Evolutionary conservation across 495 filamentous ascomycete species (phyloP).

Genomic region (Halenospora varia): DNA sequence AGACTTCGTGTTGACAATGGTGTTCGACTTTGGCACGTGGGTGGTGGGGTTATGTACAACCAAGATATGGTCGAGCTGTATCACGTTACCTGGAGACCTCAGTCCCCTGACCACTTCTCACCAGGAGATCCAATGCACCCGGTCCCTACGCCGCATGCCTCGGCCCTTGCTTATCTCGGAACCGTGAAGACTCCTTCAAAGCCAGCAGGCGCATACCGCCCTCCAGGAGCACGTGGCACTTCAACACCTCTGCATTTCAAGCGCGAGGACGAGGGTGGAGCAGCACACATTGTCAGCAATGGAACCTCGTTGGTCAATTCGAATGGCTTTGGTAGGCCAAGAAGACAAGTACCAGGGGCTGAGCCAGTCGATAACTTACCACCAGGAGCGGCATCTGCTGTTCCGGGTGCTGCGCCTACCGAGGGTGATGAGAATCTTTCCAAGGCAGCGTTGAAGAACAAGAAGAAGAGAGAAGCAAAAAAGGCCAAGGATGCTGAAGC

Average conservation of each 20-base stretch:
- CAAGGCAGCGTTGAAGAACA: conserved; percentile 91
- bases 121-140: conserved; percentile 71
- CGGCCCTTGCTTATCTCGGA: conserved; percentile 76
- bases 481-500: conserved; percentile 76
- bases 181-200: conserved; percentile 90
- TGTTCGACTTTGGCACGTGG: conserved; percentile 90
- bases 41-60: conserved; percentile 87
- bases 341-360: conserved; percentile 50
- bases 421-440: conserved; percentile 69
- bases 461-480: conserved; percentile 97
- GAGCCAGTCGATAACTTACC: conserved; percentile 38
- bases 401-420: conserved; percentile 46
- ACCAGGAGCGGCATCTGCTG: conserved; percentile 71
- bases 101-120: conserved; percentile 53
- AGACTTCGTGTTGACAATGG: conserved; percentile 95
- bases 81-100: conserved; percentile 85
- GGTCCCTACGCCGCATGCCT: conserved; percentile 76
- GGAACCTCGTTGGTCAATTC: conserved; percentile 58
- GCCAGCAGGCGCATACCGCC: conserved; percentile 90
- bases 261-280: conserved; percentile 94
- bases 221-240: conserved; percentile 89
- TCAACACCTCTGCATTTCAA: conserved; percentile 91
- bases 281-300: conserved; percentile 77
- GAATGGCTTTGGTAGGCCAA: conserved; percentile 75
- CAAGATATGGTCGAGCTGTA: conserved; percentile 93